A percentile compares a stretch with the other conserved stretches of the same genome.
These are phyloP conservation scores for Trametes cinnabarina DNA, from an alignment of 768 basidiomycete species.

Conservation along the genomic window DNA sequence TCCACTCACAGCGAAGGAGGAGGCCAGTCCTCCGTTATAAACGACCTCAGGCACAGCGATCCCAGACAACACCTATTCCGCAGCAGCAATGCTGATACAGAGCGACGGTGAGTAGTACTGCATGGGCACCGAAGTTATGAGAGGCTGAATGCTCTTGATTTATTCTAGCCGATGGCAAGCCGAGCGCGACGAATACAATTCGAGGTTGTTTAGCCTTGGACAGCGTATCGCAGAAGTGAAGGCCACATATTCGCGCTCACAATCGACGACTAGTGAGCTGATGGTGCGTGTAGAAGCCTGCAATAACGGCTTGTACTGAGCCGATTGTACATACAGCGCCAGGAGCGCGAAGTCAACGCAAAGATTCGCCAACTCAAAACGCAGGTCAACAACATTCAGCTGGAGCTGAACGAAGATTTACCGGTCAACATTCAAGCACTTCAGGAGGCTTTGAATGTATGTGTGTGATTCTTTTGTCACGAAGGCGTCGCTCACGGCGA, in stretches of 20 bases:
- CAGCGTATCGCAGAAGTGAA: constrained; percentile 30
- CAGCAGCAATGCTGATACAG: constrained; percentile 46
- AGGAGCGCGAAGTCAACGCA: constrained; percentile 3
- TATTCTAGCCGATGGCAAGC: constrained; percentile 46
- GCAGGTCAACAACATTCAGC: constrained; percentile 43
- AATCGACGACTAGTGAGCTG: constrained; percentile 28
- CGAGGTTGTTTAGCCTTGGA: constrained; percentile 33
- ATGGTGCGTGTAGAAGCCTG: constrained; percentile 8
- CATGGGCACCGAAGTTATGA: neutral
- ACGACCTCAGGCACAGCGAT: constrained; percentile 31
- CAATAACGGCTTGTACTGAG: no score
- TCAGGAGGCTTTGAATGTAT: constrained; percentile 53
- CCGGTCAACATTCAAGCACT: constrained; percentile 61
- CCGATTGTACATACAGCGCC: constrained; percentile 5
- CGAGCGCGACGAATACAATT: constrained; percentile 39
- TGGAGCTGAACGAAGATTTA: constrained; percentile 67
- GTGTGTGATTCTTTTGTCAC: neutral
- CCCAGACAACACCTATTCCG: constrained; percentile 50
- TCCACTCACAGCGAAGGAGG: constrained; percentile 61
- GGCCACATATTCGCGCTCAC: constrained; percentile 30
- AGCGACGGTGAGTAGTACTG: constrained; percentile 42
- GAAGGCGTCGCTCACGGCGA: no score
- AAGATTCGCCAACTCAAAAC: constrained; percentile 28
- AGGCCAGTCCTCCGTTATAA: constrained; percentile 47
- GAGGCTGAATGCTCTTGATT: neutral